phyloP scores from a whole-genome alignment of 176 grass and related monocot genomes.

The Triticum urartu region DNA sequence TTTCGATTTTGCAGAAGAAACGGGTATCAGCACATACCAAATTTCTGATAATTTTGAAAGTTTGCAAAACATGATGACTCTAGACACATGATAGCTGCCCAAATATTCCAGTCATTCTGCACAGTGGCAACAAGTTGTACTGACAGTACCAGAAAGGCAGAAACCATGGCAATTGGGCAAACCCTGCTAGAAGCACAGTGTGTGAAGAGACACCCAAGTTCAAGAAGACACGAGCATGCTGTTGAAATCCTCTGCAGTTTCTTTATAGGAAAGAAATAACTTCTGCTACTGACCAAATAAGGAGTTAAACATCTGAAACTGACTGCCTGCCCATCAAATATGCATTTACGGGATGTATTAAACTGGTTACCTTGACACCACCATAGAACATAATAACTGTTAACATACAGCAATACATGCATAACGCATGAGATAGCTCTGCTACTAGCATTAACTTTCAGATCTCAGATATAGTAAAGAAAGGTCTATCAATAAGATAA shows the following conservation, averaged over 20 bases:
- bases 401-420: neutral
- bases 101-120: slow-evolving; percentile 26
- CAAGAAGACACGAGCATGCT: neutral
- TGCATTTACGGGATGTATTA: neutral
- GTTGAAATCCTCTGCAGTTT: slow-evolving; percentile 32
- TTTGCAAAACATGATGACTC: slow-evolving; percentile 26
- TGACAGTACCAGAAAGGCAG: slow-evolving; percentile 6
- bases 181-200: slow-evolving; percentile 30
- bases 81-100: slow-evolving; percentile 22
- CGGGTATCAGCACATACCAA: slow-evolving; percentile 30
- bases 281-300: neutral
- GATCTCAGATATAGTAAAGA: neutral
- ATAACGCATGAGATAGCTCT: neutral
- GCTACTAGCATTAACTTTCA: neutral
- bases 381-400: neutral
- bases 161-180: slow-evolving; percentile 18
- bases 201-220: slow-evolving; percentile 12
- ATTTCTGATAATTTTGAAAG: slow-evolving; percentile 33
- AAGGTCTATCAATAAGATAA: neutral
- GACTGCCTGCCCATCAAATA: slow-evolving; percentile 3
- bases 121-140: slow-evolving; percentile 14
- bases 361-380: slow-evolving; percentile 28
- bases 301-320: slow-evolving; percentile 1
- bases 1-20: neutral
- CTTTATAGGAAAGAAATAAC: slow-evolving; percentile 24